Base-by-base conservation (phyloP, 768 basidiomycete species). In the Termitomyces sp. region DNA sequence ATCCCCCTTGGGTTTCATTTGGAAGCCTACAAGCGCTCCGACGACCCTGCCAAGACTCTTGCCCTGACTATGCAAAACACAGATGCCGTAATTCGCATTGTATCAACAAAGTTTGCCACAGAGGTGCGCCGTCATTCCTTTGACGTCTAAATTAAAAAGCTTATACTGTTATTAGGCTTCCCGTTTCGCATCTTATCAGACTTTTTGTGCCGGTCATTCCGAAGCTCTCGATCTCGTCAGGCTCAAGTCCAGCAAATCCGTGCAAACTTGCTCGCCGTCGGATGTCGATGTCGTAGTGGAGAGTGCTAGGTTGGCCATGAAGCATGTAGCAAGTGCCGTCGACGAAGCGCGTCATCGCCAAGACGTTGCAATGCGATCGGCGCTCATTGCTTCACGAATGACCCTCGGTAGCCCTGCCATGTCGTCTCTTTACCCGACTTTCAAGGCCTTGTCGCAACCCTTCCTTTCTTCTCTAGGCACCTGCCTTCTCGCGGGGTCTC, bases 191-290 rank as follows among this genome's bases (percentile, higher is more conserved):
- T 77, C 84, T 1, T 99, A 99, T 73, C 84, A 94, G 68, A 72
- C 79, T 13, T 98, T 94, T 66, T 98, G 96, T 67, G 83, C 92
- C 0, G n/a, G n/a, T n/a, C n/a, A n/a, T n/a, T n/a, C n/a, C n/a
- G n/a, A n/a, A n/a, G n/a, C n/a, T 9, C 82, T 99, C 46, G 87
- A 86, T 57, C 86, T n/a, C n/a, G n/a, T n/a, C n/a, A n/a, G 90
- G 64, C 79, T 97, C 36, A 70, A 71, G 51, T 69, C 74, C 4
- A 66, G 71, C 14, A 74, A 74, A 60, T 57, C 68, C 14, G 54
- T 71, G 30, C 66, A 65, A 40, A 60, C 65, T 13, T 62, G 67
- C 46, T 63, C 61, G 55, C 18, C 62, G 51, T 44, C 55, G 55
- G 30, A 68, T 70, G 13, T 76, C 30, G 73, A 77, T 54, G 73